Conservation (phyloP, 345 rosid species). For the Rhizophora mangle region DNA sequence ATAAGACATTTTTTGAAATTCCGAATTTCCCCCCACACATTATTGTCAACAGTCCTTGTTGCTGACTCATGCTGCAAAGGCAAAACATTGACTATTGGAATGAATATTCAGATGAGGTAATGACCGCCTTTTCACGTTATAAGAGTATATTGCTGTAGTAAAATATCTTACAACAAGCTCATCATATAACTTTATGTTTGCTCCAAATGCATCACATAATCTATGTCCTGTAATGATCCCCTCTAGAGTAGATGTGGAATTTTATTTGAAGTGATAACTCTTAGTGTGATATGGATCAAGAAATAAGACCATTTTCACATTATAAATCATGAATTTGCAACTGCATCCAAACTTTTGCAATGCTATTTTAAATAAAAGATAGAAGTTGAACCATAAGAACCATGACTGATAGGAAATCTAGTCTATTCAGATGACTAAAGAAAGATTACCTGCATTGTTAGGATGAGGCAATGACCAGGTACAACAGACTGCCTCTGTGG, state of each 20-base stretch:
- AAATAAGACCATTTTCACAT: neutral
- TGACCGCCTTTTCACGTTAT: neutral
- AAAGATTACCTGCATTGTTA: slow-evolving; percentile 67
- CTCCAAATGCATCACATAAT: neutral
- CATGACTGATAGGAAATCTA: neutral
- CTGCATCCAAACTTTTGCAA: neutral
- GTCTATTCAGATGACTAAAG: neutral
- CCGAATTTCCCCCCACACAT: slow-evolving; percentile 85
- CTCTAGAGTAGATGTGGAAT: too few species aligned
- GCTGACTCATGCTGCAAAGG: slow-evolving; percentile 70
- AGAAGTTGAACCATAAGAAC: neutral
- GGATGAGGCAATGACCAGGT: slow-evolving; percentile 88
- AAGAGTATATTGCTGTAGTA: too few species aligned
- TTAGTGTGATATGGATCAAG: too few species aligned
- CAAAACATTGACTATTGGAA: neutral
- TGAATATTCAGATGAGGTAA: neutral
- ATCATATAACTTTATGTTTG: neutral
- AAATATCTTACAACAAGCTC: too few species aligned
- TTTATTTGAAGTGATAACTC: too few species aligned
- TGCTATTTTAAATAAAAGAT: neutral
- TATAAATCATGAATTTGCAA: neutral
- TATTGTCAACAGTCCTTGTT: slow-evolving; percentile 66
- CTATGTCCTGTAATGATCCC: too few species aligned
- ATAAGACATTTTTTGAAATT: slow-evolving; percentile 91
- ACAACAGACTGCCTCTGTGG: slow-evolving; percentile 73